Evolutionary conservation across 1,284 basidiomycete genomes (phyloP), one percentile per base, ranked within the genome.

Genomic region (Stygiomarasmius scandens): DNA sequence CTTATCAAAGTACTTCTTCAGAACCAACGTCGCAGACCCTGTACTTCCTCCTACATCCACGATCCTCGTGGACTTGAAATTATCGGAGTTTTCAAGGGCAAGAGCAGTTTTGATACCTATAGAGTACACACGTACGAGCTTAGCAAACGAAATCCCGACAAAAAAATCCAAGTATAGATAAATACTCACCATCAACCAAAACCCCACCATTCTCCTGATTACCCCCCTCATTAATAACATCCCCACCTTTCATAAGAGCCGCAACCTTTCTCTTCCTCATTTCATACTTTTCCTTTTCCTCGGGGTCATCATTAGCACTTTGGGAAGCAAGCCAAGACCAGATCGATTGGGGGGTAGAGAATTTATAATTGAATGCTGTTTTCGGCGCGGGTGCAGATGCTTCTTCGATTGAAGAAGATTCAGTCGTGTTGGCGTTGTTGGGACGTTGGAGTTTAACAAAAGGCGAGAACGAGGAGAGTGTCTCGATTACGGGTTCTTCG

Each of bases 11-110:
- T 12, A 32, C 25, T 44, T 44, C 51, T 24, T 38, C 5, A 23
- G 14, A 14, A n/a, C 25, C 3, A 64, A 46, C 8, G 60, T 51
- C 24, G 54, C 61, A 23, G 61, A 55, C 12, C 64, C 65, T 10
- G 58, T 6, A 24, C 49, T 55, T 14, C 66, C 59, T 16, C 67
- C 67, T 19, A 68, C 64, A 53, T 68, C 67, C 27, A 67, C 60
- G 19, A 67, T n/a, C n/a, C n/a, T n/a, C n/a, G n/a, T n/a, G n/a
- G n/a, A n/a, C n/a, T n/a, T n/a, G n/a, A n/a, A n/a, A n/a, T n/a
- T n/a, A n/a, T n/a, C n/a, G n/a, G n/a, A n/a, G n/a, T n/a, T n/a
- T n/a, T n/a, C n/a, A n/a, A n/a, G n/a, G n/a, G n/a, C n/a, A n/a
- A n/a, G n/a, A n/a, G n/a, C n/a, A n/a, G n/a, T n/a, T n/a, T n/a